phyloP scores from a whole-genome alignment of 306 rosid species.

The Trifolium subterraneum region DNA sequence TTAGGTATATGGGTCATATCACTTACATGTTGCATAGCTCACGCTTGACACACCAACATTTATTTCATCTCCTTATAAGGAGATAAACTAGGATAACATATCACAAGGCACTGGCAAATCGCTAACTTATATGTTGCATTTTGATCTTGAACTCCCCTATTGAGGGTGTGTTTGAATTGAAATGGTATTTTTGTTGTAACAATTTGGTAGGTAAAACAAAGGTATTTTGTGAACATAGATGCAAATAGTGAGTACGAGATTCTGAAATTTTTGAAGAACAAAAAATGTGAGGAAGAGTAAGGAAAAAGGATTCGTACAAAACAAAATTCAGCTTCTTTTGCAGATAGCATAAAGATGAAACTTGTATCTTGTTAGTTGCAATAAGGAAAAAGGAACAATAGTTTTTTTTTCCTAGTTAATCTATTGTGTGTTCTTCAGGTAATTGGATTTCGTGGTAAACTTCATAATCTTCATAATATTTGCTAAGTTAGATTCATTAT shows the following conservation, averaged over 20 bases:
- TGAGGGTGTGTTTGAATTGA: not conserved
- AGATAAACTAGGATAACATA: not conserved
- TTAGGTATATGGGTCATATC: no score
- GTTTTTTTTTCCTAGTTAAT: not conserved
- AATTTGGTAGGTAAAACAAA: not conserved
- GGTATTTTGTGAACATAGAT: not conserved
- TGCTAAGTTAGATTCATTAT: constrained; percentile 20
- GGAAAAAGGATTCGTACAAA: not conserved
- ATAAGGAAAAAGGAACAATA: no score
- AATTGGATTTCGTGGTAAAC: not conserved
- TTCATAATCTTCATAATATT: constrained; percentile 2
- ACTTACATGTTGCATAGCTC: no score
- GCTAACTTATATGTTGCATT: not conserved
- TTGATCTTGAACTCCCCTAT: not conserved
- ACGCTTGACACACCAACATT: not conserved
- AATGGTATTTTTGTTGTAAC: not conserved
- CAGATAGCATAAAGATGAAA: not conserved
- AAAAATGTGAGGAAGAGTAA: not conserved
- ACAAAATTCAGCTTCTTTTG: not conserved
- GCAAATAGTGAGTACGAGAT: not conserved
- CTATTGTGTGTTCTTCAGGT: not conserved
- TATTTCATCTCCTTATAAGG: not conserved
- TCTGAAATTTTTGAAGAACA: not conserved
- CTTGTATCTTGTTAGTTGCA: not conserved
- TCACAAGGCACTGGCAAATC: not conserved